Evolutionary conservation across 305 asterid species (phyloP).

Genomic region (Fraxinus ornus): DNA sequence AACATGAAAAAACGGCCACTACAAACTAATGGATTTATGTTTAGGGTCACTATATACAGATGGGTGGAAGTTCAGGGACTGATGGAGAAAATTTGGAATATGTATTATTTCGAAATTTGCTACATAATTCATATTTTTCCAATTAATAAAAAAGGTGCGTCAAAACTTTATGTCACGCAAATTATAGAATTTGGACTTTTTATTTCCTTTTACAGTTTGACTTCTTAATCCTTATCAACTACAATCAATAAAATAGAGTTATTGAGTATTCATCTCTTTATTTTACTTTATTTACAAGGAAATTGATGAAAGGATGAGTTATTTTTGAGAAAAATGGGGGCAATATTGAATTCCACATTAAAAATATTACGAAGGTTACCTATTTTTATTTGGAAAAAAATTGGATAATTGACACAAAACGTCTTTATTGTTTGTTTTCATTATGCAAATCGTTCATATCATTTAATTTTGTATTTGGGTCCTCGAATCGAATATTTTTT

Average conservation of each 20-base stretch:
- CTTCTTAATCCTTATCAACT: background rate
- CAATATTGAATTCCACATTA: background rate
- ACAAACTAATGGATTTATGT: background rate
- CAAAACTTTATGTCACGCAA: background rate
- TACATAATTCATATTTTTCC: background rate
- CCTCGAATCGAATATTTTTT: background rate
- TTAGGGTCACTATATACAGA: background rate
- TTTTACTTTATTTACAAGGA: background rate
- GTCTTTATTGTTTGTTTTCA: background rate
- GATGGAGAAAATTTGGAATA: background rate
- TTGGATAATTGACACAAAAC: background rate
- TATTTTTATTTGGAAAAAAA: background rate
- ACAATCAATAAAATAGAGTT: background rate
- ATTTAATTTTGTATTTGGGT: background rate
- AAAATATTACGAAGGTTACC: background rate
- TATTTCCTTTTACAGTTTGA: background rate
- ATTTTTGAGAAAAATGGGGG: background rate
- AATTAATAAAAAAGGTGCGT: background rate
- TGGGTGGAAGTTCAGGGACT: background rate
- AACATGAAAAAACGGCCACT: background rate
- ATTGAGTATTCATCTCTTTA: background rate
- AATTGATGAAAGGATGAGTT: background rate
- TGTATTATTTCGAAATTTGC: background rate
- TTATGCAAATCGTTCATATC: background rate
- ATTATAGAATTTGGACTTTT: background rate